These are phyloP conservation scores for Singerocomus inundabilis DNA, from an alignment of 1,284 basidiomycete genomes.

Conservation along the genomic window DNA sequence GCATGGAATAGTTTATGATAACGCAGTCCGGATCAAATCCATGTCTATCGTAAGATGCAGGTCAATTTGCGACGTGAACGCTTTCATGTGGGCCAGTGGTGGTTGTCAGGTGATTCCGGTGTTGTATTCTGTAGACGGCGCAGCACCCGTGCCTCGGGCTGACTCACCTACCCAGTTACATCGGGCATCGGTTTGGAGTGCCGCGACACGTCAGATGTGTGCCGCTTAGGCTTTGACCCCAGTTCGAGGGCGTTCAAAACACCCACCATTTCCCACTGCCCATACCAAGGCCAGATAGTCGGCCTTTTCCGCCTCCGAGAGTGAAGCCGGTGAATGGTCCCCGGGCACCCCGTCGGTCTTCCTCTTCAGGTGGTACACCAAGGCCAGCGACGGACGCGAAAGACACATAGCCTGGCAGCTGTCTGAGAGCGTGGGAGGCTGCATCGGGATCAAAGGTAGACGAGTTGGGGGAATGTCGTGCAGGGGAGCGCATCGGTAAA, in stretches of 20 bases:
- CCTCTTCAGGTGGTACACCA: slow-evolving; percentile 52
- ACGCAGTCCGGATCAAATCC: slow-evolving; percentile 21
- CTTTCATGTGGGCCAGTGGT: slow-evolving; percentile 7
- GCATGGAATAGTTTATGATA: slow-evolving; percentile 14
- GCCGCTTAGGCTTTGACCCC: slow-evolving; percentile 3
- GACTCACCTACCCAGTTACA: slow-evolving; percentile 23
- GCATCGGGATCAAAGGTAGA: slow-evolving; percentile 57
- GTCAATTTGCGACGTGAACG: slow-evolving; percentile 7
- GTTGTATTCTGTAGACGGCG: slow-evolving; percentile 3
- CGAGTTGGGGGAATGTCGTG: slow-evolving; percentile 21
- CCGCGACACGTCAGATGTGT: slow-evolving; percentile 6
- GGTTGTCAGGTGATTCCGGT: slow-evolving; percentile 8
- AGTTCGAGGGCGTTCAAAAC: slow-evolving; percentile 17
- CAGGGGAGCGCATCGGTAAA: slow-evolving; percentile 9
- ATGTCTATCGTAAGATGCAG: slow-evolving; percentile 19
- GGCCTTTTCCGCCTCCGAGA: slow-evolving; percentile 20
- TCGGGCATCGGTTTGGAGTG: slow-evolving; percentile 7
- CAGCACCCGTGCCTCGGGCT: slow-evolving; percentile 9
- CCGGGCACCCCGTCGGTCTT: slow-evolving; percentile 22
- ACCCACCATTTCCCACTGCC: slow-evolving; percentile 30
- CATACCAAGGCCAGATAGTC: slow-evolving; percentile 24
- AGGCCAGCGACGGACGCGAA: slow-evolving; percentile 70
- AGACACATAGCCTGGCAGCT: slow-evolving; percentile 63
- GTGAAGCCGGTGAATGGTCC: slow-evolving; percentile 10
- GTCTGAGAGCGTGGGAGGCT: slow-evolving; percentile 54